Evolutionary conservation across 306 rosid genomes (phyloP), one percentile per base, ranked within the genome.

Genomic region (Dryas alaskensis): DNA sequence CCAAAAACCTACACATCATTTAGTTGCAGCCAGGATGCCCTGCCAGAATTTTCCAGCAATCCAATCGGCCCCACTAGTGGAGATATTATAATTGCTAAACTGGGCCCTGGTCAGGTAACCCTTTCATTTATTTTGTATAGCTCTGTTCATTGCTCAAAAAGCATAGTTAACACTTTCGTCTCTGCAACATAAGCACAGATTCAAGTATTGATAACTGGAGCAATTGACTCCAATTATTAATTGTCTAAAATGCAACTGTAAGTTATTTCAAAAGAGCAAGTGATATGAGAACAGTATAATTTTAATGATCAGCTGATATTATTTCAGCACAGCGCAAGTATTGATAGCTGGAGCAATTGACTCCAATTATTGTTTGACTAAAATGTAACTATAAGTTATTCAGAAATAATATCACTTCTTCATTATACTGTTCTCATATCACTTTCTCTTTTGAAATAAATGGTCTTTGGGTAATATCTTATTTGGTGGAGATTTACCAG

Each of bases 81-180:
- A 65, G 91, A 92, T 81, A 92, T 92, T 80, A 82, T 81, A 78
- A 64, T 95, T 69, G 87, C 95, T 76, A 88, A 85, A 83, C 95
- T 95, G 74, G 94, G 89, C 55, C 84, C 90, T 72, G 95, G 96
- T 66, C 97, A 95, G 99, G 99, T 95, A 86, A 75, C 46, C 44
- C 27, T 46, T 4, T 51, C 37, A 12, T 4, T 17, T 27, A 1
- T 37, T 40, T 10, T 57, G 60, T 61, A 2, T 70, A 6, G 17
- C 17, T 69, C 14, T 72, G 46, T 31, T 61, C 51, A 31, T 65
- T 78, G 27, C 69, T 74, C 42, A 52, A 52, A 31, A 70, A 60
- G 73, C 67, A 22, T 12, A 3, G 17, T 7, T 19, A 4, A 5
- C 17, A 57, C 50, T 70, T 70, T 70, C 6, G 8, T 22, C 49